Evolutionary conservation across 2,329 filamentous ascomycete genomes (phyloP).

Genomic region (Beauveria caledonica): DNA sequence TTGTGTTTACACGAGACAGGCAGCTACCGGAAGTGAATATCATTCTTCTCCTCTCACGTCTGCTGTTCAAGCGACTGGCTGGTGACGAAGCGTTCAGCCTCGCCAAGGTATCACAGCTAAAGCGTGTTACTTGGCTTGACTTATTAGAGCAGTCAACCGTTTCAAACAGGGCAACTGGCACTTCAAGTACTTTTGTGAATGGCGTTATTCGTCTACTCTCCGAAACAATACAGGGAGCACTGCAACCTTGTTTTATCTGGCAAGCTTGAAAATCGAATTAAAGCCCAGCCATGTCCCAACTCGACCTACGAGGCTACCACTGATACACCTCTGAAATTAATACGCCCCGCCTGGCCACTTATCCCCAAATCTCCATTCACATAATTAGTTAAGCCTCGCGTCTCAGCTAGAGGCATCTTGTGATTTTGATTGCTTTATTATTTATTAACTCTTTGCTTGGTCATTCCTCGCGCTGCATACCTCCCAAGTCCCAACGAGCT

Average conservation of each 20-base stretch:
- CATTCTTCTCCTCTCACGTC: neutral
- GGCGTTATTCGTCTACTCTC: no score
- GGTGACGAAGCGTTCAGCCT: neutral
- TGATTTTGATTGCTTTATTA: neutral
- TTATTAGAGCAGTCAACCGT: no score
- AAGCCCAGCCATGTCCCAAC: neutral
- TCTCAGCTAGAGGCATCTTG: slow-evolving; percentile 2
- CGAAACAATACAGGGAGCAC: no score
- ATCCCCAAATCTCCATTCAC: neutral
- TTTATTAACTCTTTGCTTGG: neutral
- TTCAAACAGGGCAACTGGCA: neutral
- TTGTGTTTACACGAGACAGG: neutral
- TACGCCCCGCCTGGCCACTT: slow-evolving; percentile 2
- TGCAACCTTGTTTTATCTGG: no score
- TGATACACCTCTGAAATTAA: neutral
- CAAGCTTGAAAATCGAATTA: neutral
- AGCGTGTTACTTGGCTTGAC: neutral
- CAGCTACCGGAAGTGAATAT: neutral
- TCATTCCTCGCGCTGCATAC: no score
- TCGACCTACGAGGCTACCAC: neutral
- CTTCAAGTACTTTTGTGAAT: no score
- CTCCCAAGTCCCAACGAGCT: neutral
- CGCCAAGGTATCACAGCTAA: neutral
- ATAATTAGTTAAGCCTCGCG: slow-evolving; percentile 6
- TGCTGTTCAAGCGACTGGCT: neutral